Base-by-base conservation (phyloP, 2,329 filamentous ascomycete genomes). In the Stemphylium vesicarium region DNA sequence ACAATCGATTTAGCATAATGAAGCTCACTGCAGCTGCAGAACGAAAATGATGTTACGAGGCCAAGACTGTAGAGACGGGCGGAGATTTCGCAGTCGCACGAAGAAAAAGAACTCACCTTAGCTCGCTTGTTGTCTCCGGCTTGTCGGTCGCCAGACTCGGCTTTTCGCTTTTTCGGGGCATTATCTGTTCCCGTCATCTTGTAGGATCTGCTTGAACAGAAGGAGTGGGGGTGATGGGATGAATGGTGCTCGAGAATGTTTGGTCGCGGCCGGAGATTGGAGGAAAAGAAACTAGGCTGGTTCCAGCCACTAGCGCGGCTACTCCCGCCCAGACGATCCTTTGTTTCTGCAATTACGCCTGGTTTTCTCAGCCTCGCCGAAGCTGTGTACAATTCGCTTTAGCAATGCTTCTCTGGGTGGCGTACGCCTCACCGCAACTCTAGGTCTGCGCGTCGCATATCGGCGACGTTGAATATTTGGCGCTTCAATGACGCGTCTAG, bases 141-240 rank as follows among this genome's bases (percentile, higher is more conserved):
- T 22, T 62, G 58, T 29, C 60, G 61, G 38, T 65, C 59, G 12
- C 69, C 69, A 24, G 62, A 42, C 39, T 64, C 70, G 16, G 75
- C 74, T 56, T 78, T 79, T 37, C 77, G 67, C 57, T 79, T 79
- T 31, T 45, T 70, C 43, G 64, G 50, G 4, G 47, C 43, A 37
- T 58, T 6, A 24, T 64, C 60, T 65, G 70, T 72, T 29, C 24
- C 40, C n/a, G 22, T 11, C 40, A 43, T 52, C 9, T 16, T 42
- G 20, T 20, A 31, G n/a, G 26, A 33, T 13, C 31, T 22, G 13
- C 22, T 18, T 42, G 13, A 20, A 44, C 29, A 35, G 46, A 38
- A 39, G 18, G 45, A 24, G 38, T 57, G 46, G 32, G 24, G 29
- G 50, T 38, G 46, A 31, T 58, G 39, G 22, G 38, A 45, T 53